These are phyloP conservation scores for Pseudofabraea citricarpa DNA, from an alignment of 2,329 filamentous ascomycete species.

Conservation along the genomic window DNA sequence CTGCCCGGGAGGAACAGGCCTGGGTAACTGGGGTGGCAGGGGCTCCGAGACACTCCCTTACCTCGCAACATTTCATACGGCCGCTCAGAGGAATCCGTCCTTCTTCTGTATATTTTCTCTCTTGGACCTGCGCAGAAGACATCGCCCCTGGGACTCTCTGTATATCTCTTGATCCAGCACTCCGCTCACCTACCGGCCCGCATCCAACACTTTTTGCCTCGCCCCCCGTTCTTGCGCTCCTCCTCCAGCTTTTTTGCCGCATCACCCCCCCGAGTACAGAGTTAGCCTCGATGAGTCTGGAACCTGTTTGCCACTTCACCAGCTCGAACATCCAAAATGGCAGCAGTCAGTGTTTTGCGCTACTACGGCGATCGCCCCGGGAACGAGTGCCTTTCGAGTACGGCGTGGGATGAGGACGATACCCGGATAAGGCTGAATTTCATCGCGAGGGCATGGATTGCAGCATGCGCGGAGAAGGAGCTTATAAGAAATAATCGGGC, in stretches of 20 bases:
- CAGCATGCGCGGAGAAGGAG: slow-evolving; percentile 15
- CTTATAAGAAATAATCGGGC: slow-evolving; percentile 13
- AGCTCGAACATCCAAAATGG: slow-evolving; percentile 36
- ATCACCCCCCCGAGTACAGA: slow-evolving; percentile 2
- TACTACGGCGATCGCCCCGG: slow-evolving; percentile 33
- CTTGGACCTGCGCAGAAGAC: too few species aligned
- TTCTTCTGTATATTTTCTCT: too few species aligned
- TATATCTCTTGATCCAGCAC: too few species aligned
- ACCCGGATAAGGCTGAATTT: slow-evolving; percentile 29
- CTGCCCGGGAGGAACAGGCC: too few species aligned
- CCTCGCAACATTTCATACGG: too few species aligned
- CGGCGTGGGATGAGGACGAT: slow-evolving; percentile 36
- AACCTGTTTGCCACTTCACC: slow-evolving; percentile 21
- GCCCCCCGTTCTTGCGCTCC: slow-evolving; percentile 1
- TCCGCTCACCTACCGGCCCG: slow-evolving; percentile 4
- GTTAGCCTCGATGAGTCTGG: slow-evolving; percentile 30
- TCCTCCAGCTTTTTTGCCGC: slow-evolving; percentile 7
- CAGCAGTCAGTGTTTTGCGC: slow-evolving; percentile 36
- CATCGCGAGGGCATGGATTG: slow-evolving; percentile 29
- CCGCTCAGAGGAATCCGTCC: too few species aligned
- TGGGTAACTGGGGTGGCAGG: too few species aligned
- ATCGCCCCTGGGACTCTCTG: too few species aligned
- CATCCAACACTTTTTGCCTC: slow-evolving; percentile 1
- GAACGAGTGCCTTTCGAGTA: slow-evolving; percentile 35
- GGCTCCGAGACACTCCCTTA: too few species aligned